These are phyloP conservation scores for Wallacemonas collosoma DNA, from an alignment of 208 protist genomes.

Conservation along the genomic window DNA sequence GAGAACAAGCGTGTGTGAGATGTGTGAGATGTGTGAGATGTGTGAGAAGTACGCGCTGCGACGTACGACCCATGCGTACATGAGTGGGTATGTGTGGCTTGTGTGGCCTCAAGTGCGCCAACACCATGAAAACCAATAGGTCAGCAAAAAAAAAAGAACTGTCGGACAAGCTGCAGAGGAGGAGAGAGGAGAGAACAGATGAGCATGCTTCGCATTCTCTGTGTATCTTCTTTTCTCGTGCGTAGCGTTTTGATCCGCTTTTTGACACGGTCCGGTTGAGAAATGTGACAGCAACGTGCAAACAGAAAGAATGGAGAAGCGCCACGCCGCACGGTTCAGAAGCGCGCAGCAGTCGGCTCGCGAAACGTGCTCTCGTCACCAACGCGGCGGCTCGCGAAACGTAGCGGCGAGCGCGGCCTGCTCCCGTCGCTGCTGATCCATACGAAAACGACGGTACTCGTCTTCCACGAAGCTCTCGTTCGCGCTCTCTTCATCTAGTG, in stretches of 20 bases:
- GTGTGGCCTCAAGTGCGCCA: too few relatives aligned
- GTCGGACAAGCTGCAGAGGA: too few relatives aligned
- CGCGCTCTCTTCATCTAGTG: slow-evolving; percentile 61
- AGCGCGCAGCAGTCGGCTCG: too few relatives aligned
- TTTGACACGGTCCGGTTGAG: not conserved
- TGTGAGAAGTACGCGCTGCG: not conserved
- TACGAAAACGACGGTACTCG: slow-evolving; percentile 67
- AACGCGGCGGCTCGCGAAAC: slow-evolving; percentile 10
- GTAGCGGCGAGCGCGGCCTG: slow-evolving; percentile 20
- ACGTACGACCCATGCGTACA: too few relatives aligned
- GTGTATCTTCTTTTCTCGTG: too few relatives aligned
- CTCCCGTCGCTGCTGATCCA: slow-evolving; percentile 65
- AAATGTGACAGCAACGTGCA: not conserved
- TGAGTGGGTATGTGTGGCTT: too few relatives aligned
- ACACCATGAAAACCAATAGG: too few relatives aligned
- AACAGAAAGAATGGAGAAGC: not conserved
- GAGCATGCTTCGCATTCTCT: too few relatives aligned
- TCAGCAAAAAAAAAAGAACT: too few relatives aligned
- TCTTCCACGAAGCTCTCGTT: slow-evolving; percentile 46
- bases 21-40: not conserved
- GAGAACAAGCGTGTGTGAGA: not conserved
- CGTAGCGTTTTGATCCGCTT: not conserved
- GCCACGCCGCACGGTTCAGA: too few relatives aligned
- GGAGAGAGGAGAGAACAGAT: too few relatives aligned
- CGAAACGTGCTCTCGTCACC: slow-evolving; percentile 9